phyloP scores from a whole-genome alignment of 805 yeast species.

The Kuraishia cidri region DNA sequence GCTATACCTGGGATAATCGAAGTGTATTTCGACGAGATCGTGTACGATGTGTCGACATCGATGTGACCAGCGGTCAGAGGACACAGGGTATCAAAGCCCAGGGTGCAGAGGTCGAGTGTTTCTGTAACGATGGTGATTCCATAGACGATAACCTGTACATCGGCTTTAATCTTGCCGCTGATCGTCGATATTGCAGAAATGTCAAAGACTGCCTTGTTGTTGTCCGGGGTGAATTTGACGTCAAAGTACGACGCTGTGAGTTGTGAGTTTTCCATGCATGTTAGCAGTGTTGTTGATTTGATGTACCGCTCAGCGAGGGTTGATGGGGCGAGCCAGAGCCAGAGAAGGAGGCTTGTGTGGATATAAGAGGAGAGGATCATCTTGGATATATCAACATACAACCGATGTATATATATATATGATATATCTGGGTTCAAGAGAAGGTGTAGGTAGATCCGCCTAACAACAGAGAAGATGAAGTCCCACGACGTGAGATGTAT shows the following conservation, averaged over 20 bases:
- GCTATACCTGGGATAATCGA: slow-evolving; percentile 72
- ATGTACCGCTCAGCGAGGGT: slow-evolving; percentile 20
- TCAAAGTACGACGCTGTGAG: slow-evolving; percentile 80
- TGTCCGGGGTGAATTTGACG: slow-evolving; percentile 62
- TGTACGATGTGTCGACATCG: slow-evolving; percentile 48
- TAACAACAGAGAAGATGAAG: no score
- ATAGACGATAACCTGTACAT: slow-evolving; percentile 62
- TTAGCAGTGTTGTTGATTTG: slow-evolving; percentile 54
- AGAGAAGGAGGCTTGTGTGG: no score
- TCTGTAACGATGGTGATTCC: slow-evolving; percentile 59
- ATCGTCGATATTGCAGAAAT: slow-evolving; percentile 75
- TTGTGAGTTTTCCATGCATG: slow-evolving; percentile 88
- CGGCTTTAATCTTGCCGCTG: slow-evolving; percentile 61
- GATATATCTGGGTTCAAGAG: no score
- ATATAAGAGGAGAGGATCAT: no score
- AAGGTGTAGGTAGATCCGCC: no score
- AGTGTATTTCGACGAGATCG: slow-evolving; percentile 29
- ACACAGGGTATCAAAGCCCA: slow-evolving; percentile 51
- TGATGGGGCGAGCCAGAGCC: background rate
- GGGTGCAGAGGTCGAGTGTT: slow-evolving; percentile 55
- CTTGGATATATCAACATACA: background rate
- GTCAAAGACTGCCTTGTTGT: slow-evolving; percentile 53
- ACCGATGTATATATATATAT: background rate
- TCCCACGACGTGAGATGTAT: no score
- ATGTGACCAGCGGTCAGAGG: slow-evolving; percentile 86